A percentile compares a stretch with the other conserved stretches of the same genome.
These are phyloP conservation scores for Aspergillus piperis DNA, from an alignment of 2,329 filamentous ascomycete genomes.

Conservation along the genomic window DNA sequence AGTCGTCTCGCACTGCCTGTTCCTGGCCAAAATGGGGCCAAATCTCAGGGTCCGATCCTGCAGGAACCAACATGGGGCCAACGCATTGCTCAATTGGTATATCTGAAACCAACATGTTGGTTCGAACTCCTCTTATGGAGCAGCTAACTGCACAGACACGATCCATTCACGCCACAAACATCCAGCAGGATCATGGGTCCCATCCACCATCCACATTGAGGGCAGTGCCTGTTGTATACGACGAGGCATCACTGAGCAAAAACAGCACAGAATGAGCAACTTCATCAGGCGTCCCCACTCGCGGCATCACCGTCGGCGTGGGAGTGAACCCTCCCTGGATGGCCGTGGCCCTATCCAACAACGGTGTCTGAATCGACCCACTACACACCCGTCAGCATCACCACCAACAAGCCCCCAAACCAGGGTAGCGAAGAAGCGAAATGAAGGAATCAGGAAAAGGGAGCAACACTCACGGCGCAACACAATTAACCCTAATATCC, in stretches of 20 bases:
- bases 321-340: slow-evolving; percentile 24
- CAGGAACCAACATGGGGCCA: slow-evolving; percentile 1
- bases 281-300: slow-evolving; percentile 36
- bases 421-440: slow-evolving; percentile 3
- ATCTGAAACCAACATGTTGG: not conserved
- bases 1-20: not conserved
- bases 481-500: slow-evolving; percentile 43
- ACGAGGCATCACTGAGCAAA: slow-evolving; percentile 48
- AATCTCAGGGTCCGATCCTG: not conserved
- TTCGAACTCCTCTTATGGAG: not conserved
- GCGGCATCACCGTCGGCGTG: slow-evolving; percentile 27
- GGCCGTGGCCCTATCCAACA: slow-evolving; percentile 29
- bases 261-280: slow-evolving; percentile 51
- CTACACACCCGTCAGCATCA: slow-evolving; percentile 18
- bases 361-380: slow-evolving; percentile 37
- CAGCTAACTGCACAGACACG: not conserved
- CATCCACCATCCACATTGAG: slow-evolving; percentile 52
- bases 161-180: not conserved
- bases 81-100: not conserved
- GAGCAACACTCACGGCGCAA: slow-evolving; percentile 44
- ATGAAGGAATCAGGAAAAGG: not conserved
- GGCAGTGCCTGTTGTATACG: slow-evolving; percentile 50
- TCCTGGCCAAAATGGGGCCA: not conserved
- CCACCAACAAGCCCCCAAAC: not conserved
- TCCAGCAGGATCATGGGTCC: slow-evolving; percentile 25